These are phyloP conservation scores for Arxiozyma slooffiae DNA, from an alignment of 1,139 yeast genomes.

Conservation along the genomic window DNA sequence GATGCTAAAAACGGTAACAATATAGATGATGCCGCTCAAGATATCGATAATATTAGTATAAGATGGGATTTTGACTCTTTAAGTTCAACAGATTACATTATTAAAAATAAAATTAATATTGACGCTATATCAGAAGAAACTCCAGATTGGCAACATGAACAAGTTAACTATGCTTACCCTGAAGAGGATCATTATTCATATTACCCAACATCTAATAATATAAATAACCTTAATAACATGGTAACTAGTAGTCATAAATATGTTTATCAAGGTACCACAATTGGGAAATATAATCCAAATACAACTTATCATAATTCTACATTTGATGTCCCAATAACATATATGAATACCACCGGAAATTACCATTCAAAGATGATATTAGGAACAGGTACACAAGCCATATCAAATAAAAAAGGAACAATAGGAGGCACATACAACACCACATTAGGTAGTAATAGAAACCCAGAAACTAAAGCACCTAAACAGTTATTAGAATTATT, in stretches of 20 bases:
- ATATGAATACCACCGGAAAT: conserved; percentile 20
- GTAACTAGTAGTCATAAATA: conserved; percentile 3
- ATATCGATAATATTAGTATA: conserved; percentile 45
- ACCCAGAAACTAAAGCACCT: conserved; percentile 47
- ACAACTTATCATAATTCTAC: conserved; percentile 22
- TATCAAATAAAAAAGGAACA: conserved; percentile 14
- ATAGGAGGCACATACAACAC: conserved; percentile 19
- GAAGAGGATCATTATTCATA: conserved; percentile 30
- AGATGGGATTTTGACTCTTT: conserved; percentile 84
- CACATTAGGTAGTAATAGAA: conserved; percentile 12
- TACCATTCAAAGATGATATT: conserved; percentile 17
- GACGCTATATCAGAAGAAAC: conserved; percentile 35
- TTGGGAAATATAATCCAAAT: conserved; percentile 27
- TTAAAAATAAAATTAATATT: conserved; percentile 52
- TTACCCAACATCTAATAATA: conserved; percentile 24
- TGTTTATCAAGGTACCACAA: conserved; percentile 28
- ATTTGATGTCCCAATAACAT: conserved; percentile 19
- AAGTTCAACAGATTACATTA: conserved; percentile 59
- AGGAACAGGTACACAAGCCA: conserved; percentile 22
- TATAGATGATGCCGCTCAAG: conserved; percentile 17
- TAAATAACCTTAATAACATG: conserved; percentile 10
- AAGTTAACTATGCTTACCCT: conserved; percentile 32
- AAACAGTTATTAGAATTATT: conserved; percentile 64
- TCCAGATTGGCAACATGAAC: conserved; percentile 33
- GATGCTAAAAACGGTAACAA: conserved; percentile 5